phyloP scores from a whole-genome alignment of 495 filamentous ascomycete species.

The Lophiostoma macrostomum region DNA sequence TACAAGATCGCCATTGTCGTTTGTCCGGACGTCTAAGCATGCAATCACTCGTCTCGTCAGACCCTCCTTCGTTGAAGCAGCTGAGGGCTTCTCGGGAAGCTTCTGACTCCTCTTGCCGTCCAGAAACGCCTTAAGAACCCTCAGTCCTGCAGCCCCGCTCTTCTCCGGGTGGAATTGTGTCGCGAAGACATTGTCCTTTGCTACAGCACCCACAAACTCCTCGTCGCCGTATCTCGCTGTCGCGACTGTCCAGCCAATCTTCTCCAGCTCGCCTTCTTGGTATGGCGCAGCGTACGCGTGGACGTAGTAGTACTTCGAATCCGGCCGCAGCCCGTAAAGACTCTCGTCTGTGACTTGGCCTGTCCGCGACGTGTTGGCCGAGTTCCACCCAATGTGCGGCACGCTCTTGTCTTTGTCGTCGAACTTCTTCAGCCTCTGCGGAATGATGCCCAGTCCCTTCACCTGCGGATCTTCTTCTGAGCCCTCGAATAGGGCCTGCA shows the following conservation, averaged over 20 bases:
- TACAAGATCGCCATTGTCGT: constrained; percentile 91
- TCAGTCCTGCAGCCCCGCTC: constrained; percentile 81
- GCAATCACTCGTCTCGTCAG: constrained; percentile 89
- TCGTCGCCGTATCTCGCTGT: constrained; percentile 84
- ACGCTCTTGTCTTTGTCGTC: constrained; percentile 76
- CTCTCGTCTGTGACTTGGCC: constrained; percentile 46
- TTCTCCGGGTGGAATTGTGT: constrained; percentile 99
- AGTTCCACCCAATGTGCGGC: constrained; percentile 98
- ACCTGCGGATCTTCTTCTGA: constrained; percentile 72
- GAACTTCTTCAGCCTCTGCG: constrained; percentile 70
- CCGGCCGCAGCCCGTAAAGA: constrained; percentile 71
- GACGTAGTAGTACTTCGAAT: constrained; percentile 97
- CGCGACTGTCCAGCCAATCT: constrained; percentile 82
- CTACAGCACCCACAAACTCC: constrained; percentile 87
- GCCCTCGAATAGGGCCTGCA: constrained; percentile 84
- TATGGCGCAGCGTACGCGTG: constrained; percentile 90
- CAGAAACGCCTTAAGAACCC: constrained; percentile 81
- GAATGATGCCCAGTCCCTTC: constrained; percentile 71
- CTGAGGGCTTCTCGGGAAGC: constrained; percentile 37
- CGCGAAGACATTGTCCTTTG: constrained; percentile 77
- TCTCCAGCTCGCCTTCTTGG: constrained; percentile 63
- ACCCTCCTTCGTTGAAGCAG: constrained; percentile 50
- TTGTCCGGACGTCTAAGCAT: constrained; percentile 93
- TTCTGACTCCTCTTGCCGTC: constrained; percentile 56
- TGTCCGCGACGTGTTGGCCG: constrained; percentile 58